These are phyloP conservation scores for Penicillium occitanis DNA, from an alignment of 2,329 filamentous ascomycete species.

Conservation along the genomic window DNA sequence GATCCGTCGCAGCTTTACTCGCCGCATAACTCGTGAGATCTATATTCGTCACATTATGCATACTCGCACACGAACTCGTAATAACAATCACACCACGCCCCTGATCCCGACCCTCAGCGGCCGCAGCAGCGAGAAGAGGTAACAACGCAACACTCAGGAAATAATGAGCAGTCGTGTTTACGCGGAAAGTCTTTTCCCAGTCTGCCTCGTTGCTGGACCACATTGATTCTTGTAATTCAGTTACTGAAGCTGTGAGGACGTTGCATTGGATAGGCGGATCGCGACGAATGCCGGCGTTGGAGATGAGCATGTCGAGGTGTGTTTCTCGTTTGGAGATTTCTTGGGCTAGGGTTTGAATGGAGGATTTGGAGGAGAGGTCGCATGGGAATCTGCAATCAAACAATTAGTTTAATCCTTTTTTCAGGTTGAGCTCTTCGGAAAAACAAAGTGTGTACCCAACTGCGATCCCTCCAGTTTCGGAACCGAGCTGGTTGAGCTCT, in stretches of 20 bases:
- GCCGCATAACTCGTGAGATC: slow-evolving; percentile 54
- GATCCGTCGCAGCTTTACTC: slow-evolving; percentile 55
- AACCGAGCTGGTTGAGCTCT: slow-evolving; percentile 44
- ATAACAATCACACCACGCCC: slow-evolving; percentile 51
- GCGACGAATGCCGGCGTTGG: slow-evolving; percentile 52
- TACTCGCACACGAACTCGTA: slow-evolving; percentile 54
- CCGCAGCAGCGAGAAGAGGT: slow-evolving; percentile 46
- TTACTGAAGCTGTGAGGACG: slow-evolving; percentile 44
- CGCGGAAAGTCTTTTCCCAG: slow-evolving; percentile 49
- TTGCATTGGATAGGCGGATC: slow-evolving; percentile 48
- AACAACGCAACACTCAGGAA: slow-evolving; percentile 51
- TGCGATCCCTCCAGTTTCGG: slow-evolving; percentile 38
- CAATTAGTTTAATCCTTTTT: background rate
- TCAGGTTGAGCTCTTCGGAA: background rate
- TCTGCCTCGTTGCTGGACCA: slow-evolving; percentile 47
- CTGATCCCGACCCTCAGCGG: slow-evolving; percentile 34
- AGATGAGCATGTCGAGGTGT: slow-evolving; percentile 51
- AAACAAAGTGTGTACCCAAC: slow-evolving; percentile 34
- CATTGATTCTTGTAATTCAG: slow-evolving; percentile 49
- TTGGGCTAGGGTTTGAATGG: slow-evolving; percentile 37
- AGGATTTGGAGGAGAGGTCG: slow-evolving; percentile 46
- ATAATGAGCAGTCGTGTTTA: slow-evolving; percentile 54
- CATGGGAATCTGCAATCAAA: slow-evolving; percentile 24
- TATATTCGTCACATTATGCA: slow-evolving; percentile 55
- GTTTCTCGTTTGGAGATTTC: slow-evolving; percentile 37